Conservation (phyloP, 805 yeast species). For the Kuraishia cidri region DNA sequence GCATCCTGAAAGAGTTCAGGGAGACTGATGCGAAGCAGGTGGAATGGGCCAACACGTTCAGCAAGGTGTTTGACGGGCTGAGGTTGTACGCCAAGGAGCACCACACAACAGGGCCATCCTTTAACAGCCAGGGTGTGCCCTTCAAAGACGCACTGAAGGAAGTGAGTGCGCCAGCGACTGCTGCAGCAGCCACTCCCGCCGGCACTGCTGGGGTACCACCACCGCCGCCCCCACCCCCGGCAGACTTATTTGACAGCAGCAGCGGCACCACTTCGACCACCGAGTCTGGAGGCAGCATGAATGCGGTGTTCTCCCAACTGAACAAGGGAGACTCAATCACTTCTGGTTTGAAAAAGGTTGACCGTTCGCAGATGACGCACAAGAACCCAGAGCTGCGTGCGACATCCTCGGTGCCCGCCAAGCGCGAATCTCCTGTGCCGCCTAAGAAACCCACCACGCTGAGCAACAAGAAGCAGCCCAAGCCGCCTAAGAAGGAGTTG, state of each 20-base stretch:
- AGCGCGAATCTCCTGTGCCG: conserved; percentile 55
- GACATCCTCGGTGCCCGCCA: conserved; percentile 37
- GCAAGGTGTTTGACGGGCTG: conserved; percentile 59
- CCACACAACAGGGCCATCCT: conserved; percentile 79
- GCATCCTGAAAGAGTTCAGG: conserved; percentile 77
- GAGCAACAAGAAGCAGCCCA: conserved; percentile 22
- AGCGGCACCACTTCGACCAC: conserved; percentile 16
- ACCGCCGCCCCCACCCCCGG: conserved; percentile 89
- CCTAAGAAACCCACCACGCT: conserved; percentile 77
- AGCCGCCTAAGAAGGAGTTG: conserved; percentile 58
- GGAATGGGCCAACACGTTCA: conserved; percentile 73
- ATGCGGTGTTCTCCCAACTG: conserved; percentile 87
- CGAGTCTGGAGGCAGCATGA: conserved; percentile 43
- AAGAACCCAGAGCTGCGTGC: conserved; percentile 78
- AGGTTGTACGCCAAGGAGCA: conserved; percentile 65
- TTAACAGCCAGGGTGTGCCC: conserved; percentile 58
- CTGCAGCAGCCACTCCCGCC: conserved; percentile 26
- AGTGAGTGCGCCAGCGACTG: conserved; percentile 11
- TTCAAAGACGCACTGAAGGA: conserved; percentile 39
- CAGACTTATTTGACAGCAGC: conserved; percentile 46
- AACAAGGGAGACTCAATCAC: conserved; percentile 83
- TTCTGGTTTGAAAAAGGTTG: conserved; percentile 82
- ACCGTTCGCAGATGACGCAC: conserved; percentile 88
- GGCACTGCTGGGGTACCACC: conserved; percentile 59
- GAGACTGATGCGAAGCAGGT: conserved; percentile 61